Conservation (phyloP, 371 early-diverging fungal species). For the Apophysomyces trapeziformis region DNA sequence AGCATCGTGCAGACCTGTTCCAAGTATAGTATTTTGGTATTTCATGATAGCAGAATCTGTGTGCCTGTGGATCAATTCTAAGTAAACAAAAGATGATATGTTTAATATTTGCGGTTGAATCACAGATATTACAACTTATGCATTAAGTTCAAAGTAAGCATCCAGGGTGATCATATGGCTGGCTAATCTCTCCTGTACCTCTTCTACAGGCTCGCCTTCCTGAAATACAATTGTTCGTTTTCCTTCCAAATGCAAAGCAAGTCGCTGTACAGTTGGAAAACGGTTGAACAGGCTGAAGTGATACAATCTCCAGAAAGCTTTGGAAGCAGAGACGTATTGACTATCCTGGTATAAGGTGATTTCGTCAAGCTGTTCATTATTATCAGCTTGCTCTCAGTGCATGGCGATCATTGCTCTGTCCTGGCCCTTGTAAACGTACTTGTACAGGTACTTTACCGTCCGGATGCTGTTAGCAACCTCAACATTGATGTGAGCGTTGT, state of each 20-base stretch:
- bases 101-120: background rate
- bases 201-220: conserved; percentile 18
- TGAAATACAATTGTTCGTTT: conserved; percentile 13
- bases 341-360: conserved; percentile 12
- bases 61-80: background rate
- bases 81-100: background rate
- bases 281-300: conserved; percentile 23
- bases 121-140: background rate
- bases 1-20: background rate
- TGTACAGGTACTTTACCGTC: conserved; percentile 43
- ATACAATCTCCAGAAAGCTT: conserved; percentile 33
- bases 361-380: no score
- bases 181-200: conserved; percentile 1
- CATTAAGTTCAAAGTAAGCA: conserved; percentile 25
- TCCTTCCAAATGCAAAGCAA: conserved; percentile 30
- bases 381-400: no score
- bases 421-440: no score
- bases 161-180: conserved; percentile 16
- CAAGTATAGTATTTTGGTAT: background rate
- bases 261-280: conserved; percentile 16
- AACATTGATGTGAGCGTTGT: background rate
- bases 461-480: background rate
- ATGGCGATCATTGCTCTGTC: no score
- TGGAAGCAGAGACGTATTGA: conserved; percentile 37
- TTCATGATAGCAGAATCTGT: background rate